Evolutionary conservation across 2,329 filamentous ascomycete genomes (phyloP).

Genomic region (Talaromyces piceae): DNA sequence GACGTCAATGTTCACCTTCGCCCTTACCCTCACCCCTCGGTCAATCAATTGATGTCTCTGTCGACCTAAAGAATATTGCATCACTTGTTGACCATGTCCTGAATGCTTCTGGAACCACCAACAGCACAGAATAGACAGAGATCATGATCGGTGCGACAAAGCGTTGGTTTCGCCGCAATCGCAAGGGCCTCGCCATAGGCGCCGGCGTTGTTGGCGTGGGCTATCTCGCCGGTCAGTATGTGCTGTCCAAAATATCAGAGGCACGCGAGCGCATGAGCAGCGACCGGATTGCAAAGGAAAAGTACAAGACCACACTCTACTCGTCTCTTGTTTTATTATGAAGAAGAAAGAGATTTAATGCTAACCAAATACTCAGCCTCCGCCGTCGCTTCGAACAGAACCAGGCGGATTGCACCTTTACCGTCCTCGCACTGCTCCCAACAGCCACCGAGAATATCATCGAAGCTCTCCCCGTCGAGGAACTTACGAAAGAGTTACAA

Average conservation of each 20-base stretch:
- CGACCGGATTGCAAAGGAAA: constrained; percentile 92
- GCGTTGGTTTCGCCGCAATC: constrained; percentile 88
- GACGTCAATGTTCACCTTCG: not conserved
- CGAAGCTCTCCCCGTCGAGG: constrained; percentile 80
- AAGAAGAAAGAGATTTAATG: too few relatives aligned
- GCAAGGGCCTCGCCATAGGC: constrained; percentile 80
- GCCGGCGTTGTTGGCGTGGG: constrained; percentile 80
- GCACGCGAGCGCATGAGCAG: constrained; percentile 94
- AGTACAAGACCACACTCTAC: constrained; percentile 52
- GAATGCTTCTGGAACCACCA: not conserved
- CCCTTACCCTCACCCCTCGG: not conserved
- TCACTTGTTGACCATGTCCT: constrained; percentile 11
- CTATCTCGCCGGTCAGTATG: constrained; percentile 89
- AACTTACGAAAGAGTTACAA: constrained; percentile 87
- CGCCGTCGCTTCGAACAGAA: constrained; percentile 97
- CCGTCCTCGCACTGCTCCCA: constrained; percentile 88
- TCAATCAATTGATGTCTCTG: not conserved
- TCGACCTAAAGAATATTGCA: not conserved
- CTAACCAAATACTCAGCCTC: constrained; percentile 50
- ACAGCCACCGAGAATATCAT: constrained; percentile 86
- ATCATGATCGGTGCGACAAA: constrained; percentile 64
- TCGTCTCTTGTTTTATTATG: not conserved
- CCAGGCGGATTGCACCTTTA: constrained; percentile 97
- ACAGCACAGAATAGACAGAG: constrained; percentile 11
- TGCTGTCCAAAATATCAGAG: constrained; percentile 82